Evolutionary conservation across 176 grass and related monocot genomes (phyloP), one percentile per base, ranked within the genome.

Genomic region (Zoysia japonica): DNA sequence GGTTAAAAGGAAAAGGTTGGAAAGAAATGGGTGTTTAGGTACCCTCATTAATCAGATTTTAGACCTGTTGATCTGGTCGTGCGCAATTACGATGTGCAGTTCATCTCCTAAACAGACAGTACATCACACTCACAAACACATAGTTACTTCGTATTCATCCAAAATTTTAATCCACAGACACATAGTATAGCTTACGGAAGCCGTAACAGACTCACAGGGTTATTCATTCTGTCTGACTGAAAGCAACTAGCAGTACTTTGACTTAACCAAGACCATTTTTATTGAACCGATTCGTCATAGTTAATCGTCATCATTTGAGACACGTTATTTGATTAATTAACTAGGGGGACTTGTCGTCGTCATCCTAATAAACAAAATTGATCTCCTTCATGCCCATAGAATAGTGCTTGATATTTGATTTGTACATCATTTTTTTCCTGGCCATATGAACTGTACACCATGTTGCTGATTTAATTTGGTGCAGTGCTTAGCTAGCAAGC

Each of bases 161-260:
- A 28, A 28, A 28, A 28, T 28, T 28, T 28, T 28, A 28, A 28
- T 28, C 28, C 0, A 0, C 28, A 28, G 28, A 28, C 28, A 28
- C 28, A 28, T 56, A 48, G 4, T 49, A 85, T 36, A 67, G 13
- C 16, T 20, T 54, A 20, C 5, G 47, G 68, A 36, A 44, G 11
- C 47, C 38, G 52, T 67, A n/a, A n/a, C 84, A 68, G 13, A 17
- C 28, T 28, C 28, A 28, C 28, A 28, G 28, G 37, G 41, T 75
- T 70, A 68, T 68, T 80, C 52, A 68, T 67, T 68, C 53, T 65
- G 60, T 67, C 70, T 75, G n/a, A n/a, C 44, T 44, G 63, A 81
- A 86, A 86, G 63, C 78, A 75, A 75, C 84, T 19, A 39, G 50
- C 43, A 86, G 51, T 54, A 68, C 1, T 75, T 75, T 75, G 84